Conservation (phyloP, 129 eudicot genomes). For the Artemisia argyi region DNA sequence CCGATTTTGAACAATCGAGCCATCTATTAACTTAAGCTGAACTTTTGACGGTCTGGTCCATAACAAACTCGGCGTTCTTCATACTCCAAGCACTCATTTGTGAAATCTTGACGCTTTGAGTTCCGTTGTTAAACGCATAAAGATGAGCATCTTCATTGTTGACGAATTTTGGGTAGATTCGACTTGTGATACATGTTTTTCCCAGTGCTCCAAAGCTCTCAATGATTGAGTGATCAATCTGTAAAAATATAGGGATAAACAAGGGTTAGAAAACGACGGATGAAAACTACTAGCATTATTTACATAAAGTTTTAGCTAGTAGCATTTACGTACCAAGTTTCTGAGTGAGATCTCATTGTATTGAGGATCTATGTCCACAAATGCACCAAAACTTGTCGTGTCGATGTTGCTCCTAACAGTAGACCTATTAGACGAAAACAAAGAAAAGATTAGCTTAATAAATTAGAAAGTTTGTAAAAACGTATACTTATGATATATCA, state of each 20-base stretch:
- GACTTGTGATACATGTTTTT: slow-evolving; percentile 51
- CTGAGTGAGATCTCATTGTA: slow-evolving; percentile 46
- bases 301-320: not conserved
- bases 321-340: slow-evolving; percentile 45
- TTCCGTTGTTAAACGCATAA: slow-evolving; percentile 52
- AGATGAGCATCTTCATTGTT: slow-evolving; percentile 39
- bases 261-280: slow-evolving; percentile 2
- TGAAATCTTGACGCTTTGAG: slow-evolving; percentile 39
- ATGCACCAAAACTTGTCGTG: slow-evolving; percentile 51
- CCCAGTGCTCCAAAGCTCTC: slow-evolving; percentile 65
- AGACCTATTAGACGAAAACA: slow-evolving; percentile 37
- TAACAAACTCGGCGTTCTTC: slow-evolving; percentile 51
- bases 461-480: not conserved
- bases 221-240: slow-evolving; percentile 66
- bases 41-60: slow-evolving; percentile 26
- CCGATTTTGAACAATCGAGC: not conserved
- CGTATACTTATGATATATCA: not conserved
- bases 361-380: slow-evolving; percentile 54
- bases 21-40: not conserved
- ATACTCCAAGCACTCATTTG: slow-evolving; percentile 66
- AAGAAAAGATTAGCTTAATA: not conserved
- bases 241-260: slow-evolving; percentile 1
- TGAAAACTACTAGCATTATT: not conserved
- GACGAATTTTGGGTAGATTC: slow-evolving; percentile 44
- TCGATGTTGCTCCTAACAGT: slow-evolving; percentile 40